A percentile compares a stretch with the other conserved stretches of the same genome.
Evolutionary conservation across 805 yeast species (phyloP).

Genomic region (Ogataea trehalophila): DNA sequence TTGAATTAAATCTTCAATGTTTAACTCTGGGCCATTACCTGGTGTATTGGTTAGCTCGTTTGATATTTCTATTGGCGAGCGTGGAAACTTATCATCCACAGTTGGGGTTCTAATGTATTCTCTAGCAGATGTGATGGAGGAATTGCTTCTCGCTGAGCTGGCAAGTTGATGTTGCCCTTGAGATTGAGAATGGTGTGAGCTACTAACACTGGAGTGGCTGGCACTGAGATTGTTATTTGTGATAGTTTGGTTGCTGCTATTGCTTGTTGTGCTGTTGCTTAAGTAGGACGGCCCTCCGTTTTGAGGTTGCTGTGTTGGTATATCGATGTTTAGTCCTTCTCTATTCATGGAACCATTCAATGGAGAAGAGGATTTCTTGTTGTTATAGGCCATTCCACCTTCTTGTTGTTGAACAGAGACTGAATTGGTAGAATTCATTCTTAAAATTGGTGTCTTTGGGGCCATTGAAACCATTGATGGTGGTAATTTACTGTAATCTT

Average conservation of each 20-base stretch:
- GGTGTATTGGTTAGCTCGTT: conserved; percentile 4
- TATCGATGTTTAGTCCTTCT: conserved; percentile 2
- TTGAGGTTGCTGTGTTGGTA: neutral
- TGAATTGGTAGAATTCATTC: conserved; percentile 29
- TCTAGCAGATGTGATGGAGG: neutral
- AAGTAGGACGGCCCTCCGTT: neutral
- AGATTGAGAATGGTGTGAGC: neutral
- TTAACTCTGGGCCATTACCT: conserved; percentile 3
- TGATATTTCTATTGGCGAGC: conserved; percentile 16
- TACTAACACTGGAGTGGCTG: conserved; percentile 5
- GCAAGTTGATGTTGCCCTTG: neutral
- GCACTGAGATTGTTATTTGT: neutral
- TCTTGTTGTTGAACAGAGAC: conserved; percentile 9
- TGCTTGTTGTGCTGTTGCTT: neutral
- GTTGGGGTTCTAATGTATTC: conserved; percentile 4
- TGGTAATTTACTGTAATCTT: conserved; percentile 20
- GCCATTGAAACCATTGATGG: conserved; percentile 31
- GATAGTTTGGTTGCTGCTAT: neutral
- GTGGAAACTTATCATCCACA: conserved; percentile 9
- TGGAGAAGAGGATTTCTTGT: neutral
- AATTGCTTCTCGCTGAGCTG: neutral
- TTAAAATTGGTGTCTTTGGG: conserved; percentile 31
- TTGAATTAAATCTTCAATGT: conserved; percentile 84
- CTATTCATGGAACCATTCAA: neutral
- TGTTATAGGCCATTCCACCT: conserved; percentile 1